phyloP scores from a whole-genome alignment of 169 alveolate genomes.

The Cryptosporidium sp. region DNA sequence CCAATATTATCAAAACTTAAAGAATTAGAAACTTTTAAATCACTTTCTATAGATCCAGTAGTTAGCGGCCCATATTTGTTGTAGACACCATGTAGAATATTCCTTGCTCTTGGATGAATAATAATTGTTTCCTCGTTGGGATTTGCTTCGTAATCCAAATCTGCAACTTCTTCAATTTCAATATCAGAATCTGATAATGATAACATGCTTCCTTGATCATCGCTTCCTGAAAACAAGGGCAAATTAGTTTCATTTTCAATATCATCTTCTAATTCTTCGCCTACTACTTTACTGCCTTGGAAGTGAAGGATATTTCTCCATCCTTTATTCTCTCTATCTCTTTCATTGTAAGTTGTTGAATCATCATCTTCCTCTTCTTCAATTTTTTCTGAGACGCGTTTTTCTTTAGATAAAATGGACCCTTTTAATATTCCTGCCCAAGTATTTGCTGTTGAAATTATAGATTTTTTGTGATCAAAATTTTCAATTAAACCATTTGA shows the following conservation, averaged over 20 bases:
- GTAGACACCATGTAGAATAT: slow-evolving; percentile 63
- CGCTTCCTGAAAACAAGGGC: slow-evolving; percentile 3
- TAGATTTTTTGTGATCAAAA: slow-evolving; percentile 16
- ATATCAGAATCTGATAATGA: slow-evolving; percentile 52
- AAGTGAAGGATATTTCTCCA: slow-evolving; percentile 7
- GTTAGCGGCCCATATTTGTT: slow-evolving; percentile 65
- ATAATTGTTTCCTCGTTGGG: slow-evolving; percentile 61
- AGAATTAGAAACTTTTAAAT: slow-evolving; percentile 2
- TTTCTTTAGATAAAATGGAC: slow-evolving; percentile 19
- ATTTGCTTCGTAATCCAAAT: slow-evolving; percentile 32
- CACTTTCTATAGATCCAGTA: slow-evolving; percentile 40
- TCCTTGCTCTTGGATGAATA: slow-evolving; percentile 65
- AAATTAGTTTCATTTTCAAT: background rate
- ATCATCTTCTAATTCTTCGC: background rate
- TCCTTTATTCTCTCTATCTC: slow-evolving; percentile 1
- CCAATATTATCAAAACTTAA: background rate
- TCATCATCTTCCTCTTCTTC: background rate
- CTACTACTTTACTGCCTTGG: background rate
- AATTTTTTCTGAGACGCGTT: slow-evolving; percentile 1
- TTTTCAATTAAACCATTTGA: background rate
- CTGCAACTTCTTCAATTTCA: slow-evolving; percentile 53
- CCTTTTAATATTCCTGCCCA: slow-evolving; percentile 76
- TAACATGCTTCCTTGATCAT: slow-evolving; percentile 23
- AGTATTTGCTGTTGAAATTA: slow-evolving; percentile 32
- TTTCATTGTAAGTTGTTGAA: background rate